Evolutionary conservation across 2,329 filamentous ascomycete genomes (phyloP), one percentile per base, ranked within the genome.

Genomic region (Hysterium pulicare): DNA sequence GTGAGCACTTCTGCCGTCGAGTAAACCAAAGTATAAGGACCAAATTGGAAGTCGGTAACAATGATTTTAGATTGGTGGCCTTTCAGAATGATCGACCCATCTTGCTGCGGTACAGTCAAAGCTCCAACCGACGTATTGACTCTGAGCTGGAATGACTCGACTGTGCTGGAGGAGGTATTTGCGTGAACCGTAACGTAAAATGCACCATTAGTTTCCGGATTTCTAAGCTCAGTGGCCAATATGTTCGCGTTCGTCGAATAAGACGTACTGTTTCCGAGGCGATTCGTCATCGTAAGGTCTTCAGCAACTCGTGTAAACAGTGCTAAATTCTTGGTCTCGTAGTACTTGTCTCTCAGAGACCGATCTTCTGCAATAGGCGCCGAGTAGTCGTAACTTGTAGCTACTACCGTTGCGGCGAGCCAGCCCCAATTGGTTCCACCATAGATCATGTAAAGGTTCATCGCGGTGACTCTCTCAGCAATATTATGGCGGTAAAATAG

Each of bases 341-440:
- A 78, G 55, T 77, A 83, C 55, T 84, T 83, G 51, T 71, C 72
- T 33, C 75, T 74, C 16, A 83, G 76, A 8, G 67, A 67, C 10
- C 81, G 72, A 50, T 76, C 77, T 54, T 82, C 79, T 1, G 75
- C 76, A 13, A 84, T 79, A 0, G 81, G 79, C 3, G 78, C 76
- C 4, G 76, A 79, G 56, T 84, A 84, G 55, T 84, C 81, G 49
- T 84, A 84, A 23, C 77, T 81, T 3, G 76, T 78, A 1, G 74
- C 78, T 22, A 79, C 78, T 1, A 78, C 74, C 0, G 81, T 78
- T 3, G 74, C 73, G 10, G 78, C 75, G 22, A 81, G 64, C 36
- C 74, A 75, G 4, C 80, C 81, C 79, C 79, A 83, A 47, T 78
- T 82, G 0, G 81, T 84, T 2, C 81, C 81, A 3, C 81, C 81